A percentile compares a stretch with the other conserved stretches of the same genome.
phyloP scores from a whole-genome alignment of 2,329 filamentous ascomycete species.

The Pseudopithomyces maydicus region DNA sequence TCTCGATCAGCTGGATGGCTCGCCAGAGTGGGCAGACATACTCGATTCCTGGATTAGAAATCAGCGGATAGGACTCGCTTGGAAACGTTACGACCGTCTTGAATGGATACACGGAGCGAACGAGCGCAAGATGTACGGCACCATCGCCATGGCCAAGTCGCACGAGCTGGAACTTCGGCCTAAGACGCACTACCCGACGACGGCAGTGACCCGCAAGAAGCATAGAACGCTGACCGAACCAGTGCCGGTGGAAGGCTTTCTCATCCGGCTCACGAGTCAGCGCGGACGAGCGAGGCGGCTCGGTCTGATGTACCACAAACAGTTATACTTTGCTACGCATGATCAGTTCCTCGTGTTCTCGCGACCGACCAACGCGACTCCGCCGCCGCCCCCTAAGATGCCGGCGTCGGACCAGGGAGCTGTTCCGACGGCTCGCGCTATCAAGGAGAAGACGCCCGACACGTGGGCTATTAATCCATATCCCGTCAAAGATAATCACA shows the following conservation, averaged over 20 bases:
- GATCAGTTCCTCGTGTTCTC: slow-evolving; percentile 68
- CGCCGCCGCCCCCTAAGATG: slow-evolving; percentile 63
- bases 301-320: slow-evolving; percentile 67
- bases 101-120: slow-evolving; percentile 71
- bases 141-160: slow-evolving; percentile 68
- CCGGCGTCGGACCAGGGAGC: slow-evolving; percentile 48
- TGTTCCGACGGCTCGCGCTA: slow-evolving; percentile 60
- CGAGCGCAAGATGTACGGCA: slow-evolving; percentile 71
- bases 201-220: slow-evolving; percentile 47
- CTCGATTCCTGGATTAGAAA: slow-evolving; percentile 63
- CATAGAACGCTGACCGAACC: slow-evolving; percentile 60
- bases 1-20: slow-evolving; percentile 62
- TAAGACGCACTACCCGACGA: slow-evolving; percentile 67
- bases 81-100: slow-evolving; percentile 71
- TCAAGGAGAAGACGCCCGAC: slow-evolving; percentile 62
- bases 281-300: slow-evolving; percentile 62
- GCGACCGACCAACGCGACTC: slow-evolving; percentile 60
- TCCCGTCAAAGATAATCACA: slow-evolving; percentile 56
- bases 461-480: slow-evolving; percentile 68
- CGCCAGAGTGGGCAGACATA: slow-evolving; percentile 64
- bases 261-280: slow-evolving; percentile 68
- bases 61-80: slow-evolving; percentile 67
- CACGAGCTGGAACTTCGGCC: slow-evolving; percentile 70
- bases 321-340: slow-evolving; percentile 68
- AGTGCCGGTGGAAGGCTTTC: slow-evolving; percentile 67